A percentile compares a stretch with the other conserved stretches of the same genome.
phyloP scores from a whole-genome alignment of 1,284 basidiomycete species.

The Apiotrichum mycotoxinovorans region DNA sequence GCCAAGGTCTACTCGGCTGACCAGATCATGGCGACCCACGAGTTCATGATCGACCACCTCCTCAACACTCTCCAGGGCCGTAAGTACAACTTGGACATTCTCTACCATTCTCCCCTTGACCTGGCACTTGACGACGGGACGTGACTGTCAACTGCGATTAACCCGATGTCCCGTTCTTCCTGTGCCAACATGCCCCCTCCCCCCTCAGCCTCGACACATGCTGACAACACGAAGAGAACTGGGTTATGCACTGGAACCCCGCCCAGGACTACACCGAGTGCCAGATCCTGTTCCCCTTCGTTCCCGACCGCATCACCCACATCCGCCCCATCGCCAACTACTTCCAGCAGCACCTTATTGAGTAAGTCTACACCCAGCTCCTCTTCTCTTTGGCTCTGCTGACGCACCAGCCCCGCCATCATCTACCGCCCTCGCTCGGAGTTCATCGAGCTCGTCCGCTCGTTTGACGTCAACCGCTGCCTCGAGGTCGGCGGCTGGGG shows the following conservation, averaged over 20 bases:
- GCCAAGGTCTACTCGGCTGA: conserved; percentile 1
- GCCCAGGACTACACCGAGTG: background rate
- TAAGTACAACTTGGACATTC: background rate
- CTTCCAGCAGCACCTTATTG: conserved; percentile 2
- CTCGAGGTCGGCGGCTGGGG: conserved; percentile 2
- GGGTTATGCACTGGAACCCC: conserved; percentile 4
- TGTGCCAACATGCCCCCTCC: background rate
- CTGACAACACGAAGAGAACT: background rate
- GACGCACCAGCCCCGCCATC: background rate
- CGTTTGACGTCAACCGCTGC: background rate
- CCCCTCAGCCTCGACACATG: background rate
- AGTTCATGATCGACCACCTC: conserved; percentile 2
- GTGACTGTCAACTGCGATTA: too few species aligned
- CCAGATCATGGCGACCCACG: background rate
- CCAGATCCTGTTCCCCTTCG: conserved; percentile 1
- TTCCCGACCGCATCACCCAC: background rate
- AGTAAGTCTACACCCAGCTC: background rate
- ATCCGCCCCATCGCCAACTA: conserved; percentile 3
- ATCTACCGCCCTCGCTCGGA: conserved; percentile 1
- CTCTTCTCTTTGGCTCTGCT: background rate
- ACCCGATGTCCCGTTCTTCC: background rate
- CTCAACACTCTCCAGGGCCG: conserved; percentile 3
- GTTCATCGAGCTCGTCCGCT: conserved; percentile 1
- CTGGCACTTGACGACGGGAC: too few species aligned
- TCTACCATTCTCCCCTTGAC: background rate